Conservation (phyloP, 768 basidiomycete genomes). For the Leccinum incarnatum region DNA sequence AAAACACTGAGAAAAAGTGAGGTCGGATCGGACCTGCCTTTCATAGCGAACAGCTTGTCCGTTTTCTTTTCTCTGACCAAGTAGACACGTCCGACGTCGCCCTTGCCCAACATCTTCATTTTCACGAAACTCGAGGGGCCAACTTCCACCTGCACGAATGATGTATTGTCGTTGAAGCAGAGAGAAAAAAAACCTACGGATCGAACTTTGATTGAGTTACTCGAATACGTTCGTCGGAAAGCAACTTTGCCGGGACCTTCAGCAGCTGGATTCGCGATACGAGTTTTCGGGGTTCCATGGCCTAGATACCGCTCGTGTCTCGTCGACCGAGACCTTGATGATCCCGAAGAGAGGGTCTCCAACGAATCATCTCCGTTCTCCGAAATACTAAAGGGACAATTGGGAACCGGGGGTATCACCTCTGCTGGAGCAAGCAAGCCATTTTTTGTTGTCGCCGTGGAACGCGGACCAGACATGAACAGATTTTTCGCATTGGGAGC, state of each 20-base stretch:
- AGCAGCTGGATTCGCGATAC: constrained; percentile 42
- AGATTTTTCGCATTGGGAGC: constrained; percentile 95
- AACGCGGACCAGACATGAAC: constrained; percentile 62
- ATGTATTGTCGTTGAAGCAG: background rate
- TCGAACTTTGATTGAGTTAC: constrained; percentile 93
- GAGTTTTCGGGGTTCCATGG: constrained; percentile 36
- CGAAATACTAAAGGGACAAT: constrained; percentile 44
- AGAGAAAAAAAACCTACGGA: constrained; percentile 51
- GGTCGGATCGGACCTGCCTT: constrained; percentile 59
- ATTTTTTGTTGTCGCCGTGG: constrained; percentile 64
- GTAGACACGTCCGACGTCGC: constrained; percentile 98
- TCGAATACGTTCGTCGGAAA: constrained; percentile 94
- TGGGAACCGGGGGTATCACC: constrained; percentile 52
- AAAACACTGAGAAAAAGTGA: constrained; percentile 4
- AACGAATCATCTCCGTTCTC: constrained; percentile 68
- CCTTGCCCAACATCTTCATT: constrained; percentile 97
- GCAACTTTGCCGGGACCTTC: constrained; percentile 62
- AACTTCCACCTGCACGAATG: constrained; percentile 74
- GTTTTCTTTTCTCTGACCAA: constrained; percentile 98
- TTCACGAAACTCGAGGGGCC: constrained; percentile 93
- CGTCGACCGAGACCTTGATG: constrained; percentile 55
- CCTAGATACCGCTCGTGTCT: constrained; percentile 36
- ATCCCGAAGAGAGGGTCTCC: constrained; percentile 76
- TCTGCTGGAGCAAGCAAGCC: constrained; percentile 75
- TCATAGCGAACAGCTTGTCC: constrained; percentile 96